phyloP scores from a whole-genome alignment of 345 rosid species.

The Kernera saxatilis region DNA sequence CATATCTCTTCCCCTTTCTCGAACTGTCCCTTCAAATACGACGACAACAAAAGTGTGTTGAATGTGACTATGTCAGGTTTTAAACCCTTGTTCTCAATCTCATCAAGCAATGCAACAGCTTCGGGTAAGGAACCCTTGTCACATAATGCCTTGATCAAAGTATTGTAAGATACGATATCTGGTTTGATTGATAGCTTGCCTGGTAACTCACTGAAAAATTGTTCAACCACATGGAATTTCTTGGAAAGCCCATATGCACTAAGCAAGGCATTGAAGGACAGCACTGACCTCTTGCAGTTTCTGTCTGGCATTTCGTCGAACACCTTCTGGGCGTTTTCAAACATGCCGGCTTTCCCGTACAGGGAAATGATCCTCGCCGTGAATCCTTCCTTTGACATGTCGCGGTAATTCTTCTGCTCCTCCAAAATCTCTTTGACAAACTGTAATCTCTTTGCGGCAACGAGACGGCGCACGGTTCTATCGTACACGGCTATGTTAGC shows the following conservation, averaged over 20 bases:
- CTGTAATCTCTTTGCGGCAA: slow-evolving; percentile 35
- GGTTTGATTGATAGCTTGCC: slow-evolving; percentile 39
- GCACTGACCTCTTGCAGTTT: slow-evolving; percentile 44
- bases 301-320: slow-evolving; percentile 75
- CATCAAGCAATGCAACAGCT: slow-evolving; percentile 41
- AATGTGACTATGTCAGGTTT: slow-evolving; percentile 48
- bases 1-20: slow-evolving; percentile 59
- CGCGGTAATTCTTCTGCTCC: slow-evolving; percentile 57
- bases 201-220: slow-evolving; percentile 43
- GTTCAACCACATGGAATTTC: slow-evolving; percentile 40
- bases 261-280: slow-evolving; percentile 63
- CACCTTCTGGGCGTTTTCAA: slow-evolving; percentile 56
- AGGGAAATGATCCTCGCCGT: slow-evolving; percentile 41
- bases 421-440: slow-evolving; percentile 57
- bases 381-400: slow-evolving; percentile 56
- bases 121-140: slow-evolving; percentile 42
- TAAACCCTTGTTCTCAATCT: slow-evolving; percentile 50
- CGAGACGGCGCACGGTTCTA: slow-evolving; percentile 57
- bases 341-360: slow-evolving; percentile 55
- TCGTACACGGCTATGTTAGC: slow-evolving; percentile 43
- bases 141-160: slow-evolving; percentile 52
- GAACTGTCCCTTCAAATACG: slow-evolving; percentile 38
- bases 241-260: slow-evolving; percentile 48
- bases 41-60: slow-evolving; percentile 50
- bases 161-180: slow-evolving; percentile 53